phyloP scores from a whole-genome alignment of 2,329 filamentous ascomycete species.

The Bipolaris bicolor region DNA sequence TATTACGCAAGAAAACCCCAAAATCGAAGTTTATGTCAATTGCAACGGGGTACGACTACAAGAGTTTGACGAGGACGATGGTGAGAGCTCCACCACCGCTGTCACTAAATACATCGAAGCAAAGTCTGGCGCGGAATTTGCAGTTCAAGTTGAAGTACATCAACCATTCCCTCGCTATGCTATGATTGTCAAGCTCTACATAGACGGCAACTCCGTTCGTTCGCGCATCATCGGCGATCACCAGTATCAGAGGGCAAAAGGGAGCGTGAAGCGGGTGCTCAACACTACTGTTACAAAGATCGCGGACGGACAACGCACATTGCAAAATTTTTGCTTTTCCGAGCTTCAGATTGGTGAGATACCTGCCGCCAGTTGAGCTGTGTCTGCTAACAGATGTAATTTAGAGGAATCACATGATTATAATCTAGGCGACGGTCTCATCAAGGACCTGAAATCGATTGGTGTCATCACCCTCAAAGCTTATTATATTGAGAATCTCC shows the following conservation, averaged over 20 bases:
- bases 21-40: constrained; percentile 26
- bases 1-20: constrained; percentile 15
- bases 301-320: background rate
- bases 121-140: constrained; percentile 32
- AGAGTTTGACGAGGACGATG: constrained; percentile 37
- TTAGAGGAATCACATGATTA: constrained; percentile 12
- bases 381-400: background rate
- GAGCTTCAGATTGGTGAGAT: constrained; percentile 21
- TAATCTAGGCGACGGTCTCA: background rate
- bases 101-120: constrained; percentile 44
- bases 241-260: background rate
- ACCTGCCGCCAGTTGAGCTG: background rate
- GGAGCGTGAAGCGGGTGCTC: background rate
- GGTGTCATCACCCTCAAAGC: constrained; percentile 25
- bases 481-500: constrained; percentile 7
- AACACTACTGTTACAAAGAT: background rate
- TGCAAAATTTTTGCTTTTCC: constrained; percentile 31
- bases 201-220: background rate
- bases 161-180: background rate
- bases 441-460: constrained; percentile 16
- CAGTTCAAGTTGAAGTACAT: constrained; percentile 8
- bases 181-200: background rate
- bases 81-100: background rate
- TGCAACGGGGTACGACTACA: constrained; percentile 23
- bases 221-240: background rate